Base-by-base conservation (phyloP, 2,329 filamentous ascomycete species). In the Bipolaris gigantea region DNA sequence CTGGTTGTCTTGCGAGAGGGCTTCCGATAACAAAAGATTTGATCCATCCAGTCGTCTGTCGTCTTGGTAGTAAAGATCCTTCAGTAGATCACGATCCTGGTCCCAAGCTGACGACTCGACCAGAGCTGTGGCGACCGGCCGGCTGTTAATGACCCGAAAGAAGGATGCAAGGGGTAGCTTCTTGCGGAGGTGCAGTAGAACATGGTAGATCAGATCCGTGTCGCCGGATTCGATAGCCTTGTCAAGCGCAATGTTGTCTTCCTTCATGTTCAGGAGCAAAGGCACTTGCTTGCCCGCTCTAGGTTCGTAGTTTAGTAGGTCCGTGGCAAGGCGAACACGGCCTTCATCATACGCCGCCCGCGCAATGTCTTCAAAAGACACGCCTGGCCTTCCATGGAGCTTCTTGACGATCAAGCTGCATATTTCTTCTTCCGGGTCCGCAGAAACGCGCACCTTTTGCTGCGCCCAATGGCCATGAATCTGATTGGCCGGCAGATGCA, bases 381-480 rank as follows among this genome's bases (percentile, higher is more conserved):
- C 94, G 1, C 93, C 94, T 0, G 89, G 87, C 70, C 96, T 96
- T 33, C 90, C 92, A 1, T 89, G 85, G 0, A 99, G 82, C 65
- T 91, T 90, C 63, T 91, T 87, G 9, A 97, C 92, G 13, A 99
- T 90, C 47, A 92, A 81, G 30, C 85, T 84, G 73, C 92, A 97
- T 38, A 96, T 90, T 1, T 86, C 85, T 41, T 96, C 92, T 68
- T 97, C 94, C 57, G 96, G 88, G 59, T 92, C 92, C 0, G 86
- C 83, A 0, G 92, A 92, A 2, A 89, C 79, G 23, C 92, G 89
- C 4, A 97, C 93, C 73, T 97, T 99, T 70, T 94, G 88, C 16
- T 89, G 93, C 1, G 94, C 94, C 94, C 94, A 99, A 71, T 97
- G 92, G 1, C 96, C 91, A 67, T 97, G 96, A 55, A 99, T 96